Evolutionary conservation across 306 rosid genomes (phyloP).

Genomic region (Dryas alaskensis): DNA sequence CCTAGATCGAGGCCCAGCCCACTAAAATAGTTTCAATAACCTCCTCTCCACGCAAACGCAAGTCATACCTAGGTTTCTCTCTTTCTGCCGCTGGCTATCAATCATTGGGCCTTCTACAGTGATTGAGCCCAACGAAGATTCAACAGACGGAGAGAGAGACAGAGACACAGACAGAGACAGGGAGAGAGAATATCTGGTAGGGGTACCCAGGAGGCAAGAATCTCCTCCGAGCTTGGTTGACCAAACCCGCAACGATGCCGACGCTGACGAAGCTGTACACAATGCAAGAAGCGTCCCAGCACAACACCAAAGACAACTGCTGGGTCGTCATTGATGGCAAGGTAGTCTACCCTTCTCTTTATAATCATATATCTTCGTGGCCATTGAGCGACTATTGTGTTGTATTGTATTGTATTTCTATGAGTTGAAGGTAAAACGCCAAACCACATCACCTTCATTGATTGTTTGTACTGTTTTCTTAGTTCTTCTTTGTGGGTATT

Average conservation of each 20-base stretch:
- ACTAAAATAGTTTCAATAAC: background rate
- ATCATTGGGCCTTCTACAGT: background rate
- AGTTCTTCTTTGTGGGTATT: background rate
- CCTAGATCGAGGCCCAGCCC: background rate
- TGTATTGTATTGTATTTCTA: background rate
- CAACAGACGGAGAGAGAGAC: background rate
- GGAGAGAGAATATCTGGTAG: constrained; percentile 2
- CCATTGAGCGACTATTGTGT: background rate
- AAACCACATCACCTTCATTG: background rate
- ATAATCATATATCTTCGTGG: constrained; percentile 10
- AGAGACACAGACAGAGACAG: background rate
- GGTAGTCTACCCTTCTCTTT: constrained; percentile 32
- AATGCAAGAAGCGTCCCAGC: constrained; percentile 59
- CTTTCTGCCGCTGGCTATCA: background rate
- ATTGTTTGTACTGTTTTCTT: background rate
- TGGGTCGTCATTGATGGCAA: constrained; percentile 83
- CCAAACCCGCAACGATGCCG: constrained; percentile 45
- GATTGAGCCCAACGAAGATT: constrained; percentile 4
- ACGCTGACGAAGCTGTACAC: constrained; percentile 53
- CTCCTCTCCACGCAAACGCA: background rate
- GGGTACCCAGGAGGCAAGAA: background rate
- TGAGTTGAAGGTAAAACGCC: background rate
- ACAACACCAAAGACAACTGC: constrained; percentile 73
- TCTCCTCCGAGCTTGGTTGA: constrained; percentile 4
- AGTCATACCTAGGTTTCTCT: too few species aligned